Conservation (phyloP, 1,139 yeast genomes). For the Saccharomycopsis crataegensis region DNA sequence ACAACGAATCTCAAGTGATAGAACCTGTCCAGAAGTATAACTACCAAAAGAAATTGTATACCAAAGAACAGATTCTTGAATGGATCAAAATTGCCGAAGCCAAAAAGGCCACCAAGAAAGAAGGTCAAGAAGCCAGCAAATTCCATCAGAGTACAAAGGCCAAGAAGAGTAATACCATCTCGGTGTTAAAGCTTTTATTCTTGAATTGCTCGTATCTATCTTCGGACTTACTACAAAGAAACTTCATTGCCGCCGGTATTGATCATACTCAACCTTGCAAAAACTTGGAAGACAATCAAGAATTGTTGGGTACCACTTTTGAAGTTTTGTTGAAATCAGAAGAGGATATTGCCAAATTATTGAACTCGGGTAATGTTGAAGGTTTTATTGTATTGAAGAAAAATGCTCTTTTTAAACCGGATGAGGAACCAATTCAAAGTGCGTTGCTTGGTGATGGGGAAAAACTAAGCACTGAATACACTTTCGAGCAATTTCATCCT, state of each 20-base stretch:
- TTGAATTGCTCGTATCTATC: conserved; percentile 68
- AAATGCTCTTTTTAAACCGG: conserved; percentile 38
- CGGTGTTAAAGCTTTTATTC: conserved; percentile 67
- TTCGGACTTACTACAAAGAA: conserved; percentile 64
- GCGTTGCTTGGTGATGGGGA: conserved; percentile 14
- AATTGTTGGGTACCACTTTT: conserved; percentile 29
- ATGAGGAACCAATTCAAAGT: conserved; percentile 19
- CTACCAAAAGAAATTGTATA: conserved; percentile 27
- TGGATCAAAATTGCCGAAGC: neutral
- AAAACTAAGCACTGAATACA: conserved; percentile 35
- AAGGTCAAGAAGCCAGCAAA: neutral
- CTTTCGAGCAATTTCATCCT: conserved; percentile 84
- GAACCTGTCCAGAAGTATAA: neutral
- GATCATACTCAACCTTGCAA: conserved; percentile 25
- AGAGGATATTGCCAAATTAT: conserved; percentile 28
- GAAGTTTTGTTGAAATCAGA: conserved; percentile 46
- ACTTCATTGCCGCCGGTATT: conserved; percentile 40
- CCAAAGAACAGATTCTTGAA: conserved; percentile 11
- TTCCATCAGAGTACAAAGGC: conserved; percentile 13
- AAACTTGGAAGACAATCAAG: conserved; percentile 24
- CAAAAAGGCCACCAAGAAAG: neutral
- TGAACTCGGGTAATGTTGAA: conserved; percentile 29
- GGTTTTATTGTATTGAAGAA: conserved; percentile 67
- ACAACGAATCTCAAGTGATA: neutral
- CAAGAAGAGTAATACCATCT: conserved; percentile 42